Evolutionary conservation across 176 grass and related monocot genomes (phyloP).

Genomic region (Lolium rigidum): DNA sequence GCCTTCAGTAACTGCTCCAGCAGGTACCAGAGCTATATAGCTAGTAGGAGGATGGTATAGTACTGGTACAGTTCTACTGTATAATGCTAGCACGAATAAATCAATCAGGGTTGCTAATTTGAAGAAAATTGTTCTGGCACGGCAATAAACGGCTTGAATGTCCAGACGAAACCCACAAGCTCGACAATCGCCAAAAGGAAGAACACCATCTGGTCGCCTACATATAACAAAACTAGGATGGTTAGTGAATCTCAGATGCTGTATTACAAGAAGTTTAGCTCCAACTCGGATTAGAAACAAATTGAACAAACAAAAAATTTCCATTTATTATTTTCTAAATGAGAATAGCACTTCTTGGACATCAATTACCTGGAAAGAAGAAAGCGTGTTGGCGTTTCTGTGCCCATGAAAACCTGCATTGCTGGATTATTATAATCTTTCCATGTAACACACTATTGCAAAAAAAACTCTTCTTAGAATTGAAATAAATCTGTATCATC

Average conservation of each 20-base stretch:
- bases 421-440: neutral
- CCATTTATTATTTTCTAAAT: neutral
- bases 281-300: neutral
- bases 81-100: neutral
- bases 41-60: neutral
- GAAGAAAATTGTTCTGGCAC: neutral
- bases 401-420: constrained; percentile 69
- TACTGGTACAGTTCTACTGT: neutral
- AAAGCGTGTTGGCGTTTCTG: constrained; percentile 63
- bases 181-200: constrained; percentile 51
- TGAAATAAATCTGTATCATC: neutral
- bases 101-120: neutral
- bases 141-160: constrained; percentile 64
- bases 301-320: neutral
- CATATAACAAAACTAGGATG: neutral
- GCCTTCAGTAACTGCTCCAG: neutral
- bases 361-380: constrained; percentile 58
- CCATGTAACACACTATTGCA: neutral
- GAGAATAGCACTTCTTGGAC: neutral
- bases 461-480: neutral
- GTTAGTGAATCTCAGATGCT: neutral
- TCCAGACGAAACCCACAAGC: constrained; percentile 43
- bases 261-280: neutral
- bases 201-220: constrained; percentile 61
- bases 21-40: too few relatives aligned